phyloP scores from a whole-genome alignment of 208 protist species.

The Novymonas esmeraldas region DNA sequence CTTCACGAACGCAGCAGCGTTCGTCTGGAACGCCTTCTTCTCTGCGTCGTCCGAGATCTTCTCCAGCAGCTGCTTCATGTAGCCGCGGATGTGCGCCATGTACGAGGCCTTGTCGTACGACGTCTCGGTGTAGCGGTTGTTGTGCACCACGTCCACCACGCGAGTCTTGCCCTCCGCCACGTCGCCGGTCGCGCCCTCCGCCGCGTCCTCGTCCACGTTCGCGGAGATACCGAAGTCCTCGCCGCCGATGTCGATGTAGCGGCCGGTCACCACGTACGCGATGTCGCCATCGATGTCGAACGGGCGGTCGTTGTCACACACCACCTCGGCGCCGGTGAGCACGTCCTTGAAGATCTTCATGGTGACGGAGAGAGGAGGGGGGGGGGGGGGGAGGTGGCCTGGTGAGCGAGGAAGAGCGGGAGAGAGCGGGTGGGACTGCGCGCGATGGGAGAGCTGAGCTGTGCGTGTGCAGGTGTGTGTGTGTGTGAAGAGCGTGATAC shows the following conservation, averaged over 20 bases:
- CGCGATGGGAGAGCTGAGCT: constrained; percentile 13
- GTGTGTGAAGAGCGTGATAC: background rate
- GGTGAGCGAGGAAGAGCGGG: background rate
- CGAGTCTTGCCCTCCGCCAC: constrained; percentile 80
- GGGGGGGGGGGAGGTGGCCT: background rate
- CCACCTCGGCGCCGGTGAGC: constrained; percentile 89
- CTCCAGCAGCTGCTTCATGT: constrained; percentile 92
- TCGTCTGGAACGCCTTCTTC: constrained; percentile 91
- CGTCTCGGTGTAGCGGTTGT: constrained; percentile 92
- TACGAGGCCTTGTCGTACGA: constrained; percentile 94
- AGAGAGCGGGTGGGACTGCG: background rate
- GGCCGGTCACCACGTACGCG: constrained; percentile 79
- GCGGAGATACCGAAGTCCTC: constrained; percentile 92
- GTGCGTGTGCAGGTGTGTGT: constrained; percentile 3
- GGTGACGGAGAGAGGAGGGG: constrained; percentile 2
- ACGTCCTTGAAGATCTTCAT: constrained; percentile 93
- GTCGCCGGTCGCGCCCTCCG: constrained; percentile 82
- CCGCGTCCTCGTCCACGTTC: constrained; percentile 91
- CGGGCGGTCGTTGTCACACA: constrained; percentile 90
- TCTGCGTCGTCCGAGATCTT: constrained; percentile 78
- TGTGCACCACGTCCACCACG: constrained; percentile 89
- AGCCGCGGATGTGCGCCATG: constrained; percentile 91
- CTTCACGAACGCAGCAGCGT: constrained; percentile 89
- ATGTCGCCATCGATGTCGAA: constrained; percentile 82
- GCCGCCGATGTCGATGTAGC: constrained; percentile 88